A percentile compares a stretch with the other conserved stretches of the same genome.
Conservation (phyloP, 495 filamentous ascomycete genomes). For the Niebla homalea region DNA sequence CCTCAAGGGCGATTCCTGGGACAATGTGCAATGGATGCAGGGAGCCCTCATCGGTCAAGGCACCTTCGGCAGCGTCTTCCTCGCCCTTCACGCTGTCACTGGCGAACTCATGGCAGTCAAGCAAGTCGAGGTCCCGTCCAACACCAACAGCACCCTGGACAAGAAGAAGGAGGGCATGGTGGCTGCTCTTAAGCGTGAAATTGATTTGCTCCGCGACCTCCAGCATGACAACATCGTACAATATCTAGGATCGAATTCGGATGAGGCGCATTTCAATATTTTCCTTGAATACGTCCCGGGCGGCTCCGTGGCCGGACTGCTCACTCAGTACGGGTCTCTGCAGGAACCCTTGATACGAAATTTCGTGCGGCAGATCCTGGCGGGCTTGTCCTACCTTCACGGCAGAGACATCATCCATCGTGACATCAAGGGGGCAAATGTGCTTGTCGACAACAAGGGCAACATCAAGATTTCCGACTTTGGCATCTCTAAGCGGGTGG, state of each 20-base stretch:
- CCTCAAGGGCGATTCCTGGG: conserved; percentile 83
- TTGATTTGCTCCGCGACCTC: conserved; percentile 82
- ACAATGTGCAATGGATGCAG: conserved; percentile 97
- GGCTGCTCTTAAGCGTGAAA: conserved; percentile 90
- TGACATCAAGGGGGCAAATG: conserved; percentile 97
- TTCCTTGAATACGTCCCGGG: conserved; percentile 99
- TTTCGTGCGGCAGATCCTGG: conserved; percentile 92
- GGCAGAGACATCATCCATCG: conserved; percentile 93
- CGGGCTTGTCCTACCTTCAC: conserved; percentile 90
- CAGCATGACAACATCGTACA: conserved; percentile 97
- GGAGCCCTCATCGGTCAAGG: conserved; percentile 93
- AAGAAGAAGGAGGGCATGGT: conserved; percentile 95
- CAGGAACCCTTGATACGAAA: conserved; percentile 88
- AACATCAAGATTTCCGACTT: conserved; percentile 99
- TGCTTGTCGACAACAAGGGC: conserved; percentile 97
- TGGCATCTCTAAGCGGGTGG: conserved; percentile 94
- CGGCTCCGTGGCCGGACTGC: conserved; percentile 93
- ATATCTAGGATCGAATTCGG: conserved; percentile 86
- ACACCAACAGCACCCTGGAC: conserved; percentile 66
- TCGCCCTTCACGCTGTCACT: conserved; percentile 92
- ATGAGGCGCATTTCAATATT: conserved; percentile 91
- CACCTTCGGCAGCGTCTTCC: conserved; percentile 91
- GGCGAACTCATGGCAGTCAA: conserved; percentile 98
- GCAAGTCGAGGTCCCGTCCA: conserved; percentile 86
- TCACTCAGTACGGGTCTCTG: conserved; percentile 92